Percentiles rank a stretch among this genome's conserved stretches.
phyloP scores from a whole-genome alignment of 495 filamentous ascomycete genomes.

The Hypoxylon trugodes region DNA sequence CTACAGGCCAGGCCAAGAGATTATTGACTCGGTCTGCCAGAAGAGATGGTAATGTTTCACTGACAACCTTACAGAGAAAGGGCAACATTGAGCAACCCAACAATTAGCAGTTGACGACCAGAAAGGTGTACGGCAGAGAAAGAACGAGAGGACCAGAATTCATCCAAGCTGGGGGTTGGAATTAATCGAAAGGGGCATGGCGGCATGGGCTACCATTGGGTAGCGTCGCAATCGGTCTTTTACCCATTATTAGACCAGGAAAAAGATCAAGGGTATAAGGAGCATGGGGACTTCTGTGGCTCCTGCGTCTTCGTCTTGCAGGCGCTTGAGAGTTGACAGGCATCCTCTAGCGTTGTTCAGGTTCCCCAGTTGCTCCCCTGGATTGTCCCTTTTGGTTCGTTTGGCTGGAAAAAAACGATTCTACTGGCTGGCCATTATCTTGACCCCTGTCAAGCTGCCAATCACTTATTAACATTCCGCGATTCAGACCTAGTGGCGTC shows the following conservation, averaged over 20 bases:
- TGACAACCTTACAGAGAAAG: slow-evolving; percentile 31
- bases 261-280: slow-evolving; percentile 13
- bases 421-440: slow-evolving; percentile 26
- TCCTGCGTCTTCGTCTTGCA: slow-evolving; percentile 16
- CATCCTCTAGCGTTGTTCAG: slow-evolving; percentile 18
- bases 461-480: slow-evolving; percentile 26
- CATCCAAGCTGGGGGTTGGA: slow-evolving; percentile 17
- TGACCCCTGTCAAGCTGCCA: slow-evolving; percentile 28
- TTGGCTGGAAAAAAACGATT: slow-evolving; percentile 16
- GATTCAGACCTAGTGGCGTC: slow-evolving; percentile 13
- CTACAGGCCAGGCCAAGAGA: slow-evolving; percentile 33
- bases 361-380: slow-evolving; percentile 27
- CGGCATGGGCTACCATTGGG: slow-evolving; percentile 25
- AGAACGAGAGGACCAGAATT: slow-evolving; percentile 31
- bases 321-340: slow-evolving; percentile 31
- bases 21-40: slow-evolving; percentile 32
- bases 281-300: slow-evolving; percentile 12
- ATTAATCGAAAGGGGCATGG: slow-evolving; percentile 38
- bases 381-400: slow-evolving; percentile 7
- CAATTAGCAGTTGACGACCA: slow-evolving; percentile 18
- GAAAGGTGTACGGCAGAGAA: slow-evolving; percentile 24
- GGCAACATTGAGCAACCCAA: slow-evolving; percentile 17
- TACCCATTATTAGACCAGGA: slow-evolving; percentile 35
- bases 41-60: slow-evolving; percentile 37
- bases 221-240: slow-evolving; percentile 41